Percentiles rank a stretch among this genome's conserved stretches.
Evolutionary conservation across 306 rosid genomes (phyloP).

Genomic region (Casuarina equisetifolia): DNA sequence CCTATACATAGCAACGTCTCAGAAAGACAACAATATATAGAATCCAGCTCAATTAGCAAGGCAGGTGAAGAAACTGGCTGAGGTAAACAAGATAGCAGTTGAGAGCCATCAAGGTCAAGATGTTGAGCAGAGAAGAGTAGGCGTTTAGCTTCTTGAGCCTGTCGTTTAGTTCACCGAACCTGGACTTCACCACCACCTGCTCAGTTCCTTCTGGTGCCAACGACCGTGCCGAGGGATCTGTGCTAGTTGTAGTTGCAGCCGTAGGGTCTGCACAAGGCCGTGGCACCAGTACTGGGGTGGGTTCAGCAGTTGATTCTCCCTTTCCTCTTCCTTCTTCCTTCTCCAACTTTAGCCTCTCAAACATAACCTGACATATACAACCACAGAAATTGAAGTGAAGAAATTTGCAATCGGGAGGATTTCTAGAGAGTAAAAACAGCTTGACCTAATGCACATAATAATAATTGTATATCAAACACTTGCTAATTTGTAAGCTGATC

Average conservation of each 20-base stretch:
- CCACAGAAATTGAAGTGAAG: neutral
- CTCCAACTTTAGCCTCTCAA: constrained; percentile 65
- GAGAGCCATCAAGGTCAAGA: constrained; percentile 61
- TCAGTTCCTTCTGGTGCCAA: constrained; percentile 1
- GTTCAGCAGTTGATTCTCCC: constrained; percentile 22
- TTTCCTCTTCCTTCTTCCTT: constrained; percentile 81
- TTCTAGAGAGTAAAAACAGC: neutral
- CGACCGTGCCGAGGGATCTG: neutral
- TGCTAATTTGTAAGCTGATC: too few relatives aligned
- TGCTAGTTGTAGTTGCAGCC: constrained; percentile 10
- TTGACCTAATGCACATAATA: too few relatives aligned
- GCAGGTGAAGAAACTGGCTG: constrained; percentile 33
- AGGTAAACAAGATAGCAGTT: constrained; percentile 67
- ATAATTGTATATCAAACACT: too few relatives aligned
- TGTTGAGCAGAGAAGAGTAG: constrained; percentile 54
- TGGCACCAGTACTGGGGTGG: constrained; percentile 3
- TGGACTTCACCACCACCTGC: constrained; percentile 35
- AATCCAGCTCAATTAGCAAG: neutral
- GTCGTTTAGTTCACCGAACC: constrained; percentile 35
- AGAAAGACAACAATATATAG: neutral
- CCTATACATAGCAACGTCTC: neutral
- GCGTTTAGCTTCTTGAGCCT: constrained; percentile 68
- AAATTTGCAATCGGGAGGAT: neutral
- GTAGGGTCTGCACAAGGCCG: constrained; percentile 21
- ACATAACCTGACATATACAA: constrained; percentile 50